Evolutionary conservation across 2,329 filamentous ascomycete species (phyloP), one percentile per base, ranked within the genome.

Genomic region (Clarireedia homoeocarpa): DNA sequence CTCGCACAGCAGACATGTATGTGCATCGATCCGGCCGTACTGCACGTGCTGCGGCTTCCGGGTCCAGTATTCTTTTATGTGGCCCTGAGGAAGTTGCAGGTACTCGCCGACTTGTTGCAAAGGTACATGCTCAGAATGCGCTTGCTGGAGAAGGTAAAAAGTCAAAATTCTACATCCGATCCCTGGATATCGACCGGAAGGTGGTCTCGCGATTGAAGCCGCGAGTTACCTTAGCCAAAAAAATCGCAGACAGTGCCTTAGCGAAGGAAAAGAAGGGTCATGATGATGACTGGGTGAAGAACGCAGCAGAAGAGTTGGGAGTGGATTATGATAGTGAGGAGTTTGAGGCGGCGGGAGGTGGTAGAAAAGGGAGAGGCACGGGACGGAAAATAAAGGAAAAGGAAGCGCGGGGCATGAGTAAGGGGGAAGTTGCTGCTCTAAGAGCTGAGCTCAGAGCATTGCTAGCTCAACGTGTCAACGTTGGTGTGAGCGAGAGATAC

Each of bases 1-100:
- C 94, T 1, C 87, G 91, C 56, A 79, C 90, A 1, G 94, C 94
- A 36, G 92, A 97, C 70, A 87, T 87, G 48, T 99, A 99, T 68
- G 91, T 99, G 14, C 94, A 99, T 69, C 85, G 94, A 24, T 96
- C 94, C 1, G 94, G 94, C 12, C 88, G 94, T 62, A 97, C 94
- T 1, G 94, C 94, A 2, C 89, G 94, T 67, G 92, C 88, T 3
- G 81, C 85, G 20, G 82, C 82, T 12, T 82, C 80, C 0, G 94
- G 94, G 39, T 81, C 88, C 38, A 95, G 89, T 65, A 84, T 99
- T 56, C 76, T 99, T 4, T 83, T 99, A 52, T 97, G 94, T 67
- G 84, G 86, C 0, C 92, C 94, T 0, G 92, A 97, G 58, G 94
- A 99, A 74, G 90, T 95, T 1, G 80, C 84, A 2, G 88, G 90